These are phyloP conservation scores for Nemophila menziesii DNA, from an alignment of 257 asterid genomes.

Conservation along the genomic window DNA sequence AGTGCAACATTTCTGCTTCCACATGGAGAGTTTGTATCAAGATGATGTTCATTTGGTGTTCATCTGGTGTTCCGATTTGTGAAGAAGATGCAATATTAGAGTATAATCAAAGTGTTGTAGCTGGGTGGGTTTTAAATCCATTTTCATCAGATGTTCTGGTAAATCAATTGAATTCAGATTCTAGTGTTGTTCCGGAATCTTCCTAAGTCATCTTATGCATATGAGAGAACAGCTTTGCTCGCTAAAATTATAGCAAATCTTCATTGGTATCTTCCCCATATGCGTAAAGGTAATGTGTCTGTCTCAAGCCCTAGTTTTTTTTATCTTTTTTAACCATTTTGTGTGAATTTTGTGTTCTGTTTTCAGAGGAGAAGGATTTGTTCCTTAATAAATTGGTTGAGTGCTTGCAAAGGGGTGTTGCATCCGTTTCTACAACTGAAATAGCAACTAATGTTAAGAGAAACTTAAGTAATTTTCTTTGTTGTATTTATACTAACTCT, in stretches of 20 bases:
- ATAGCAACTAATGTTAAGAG: conserved; percentile 39
- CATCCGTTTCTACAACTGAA: conserved; percentile 39
- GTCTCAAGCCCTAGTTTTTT: too few species aligned
- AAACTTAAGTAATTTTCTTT: conserved; percentile 44
- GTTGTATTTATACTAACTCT: conserved; percentile 1
- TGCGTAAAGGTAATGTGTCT: conserved; percentile 65
- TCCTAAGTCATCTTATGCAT: conserved; percentile 70
- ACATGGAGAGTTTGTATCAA: conserved; percentile 73
- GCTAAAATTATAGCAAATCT: conserved; percentile 94
- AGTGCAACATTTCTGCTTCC: conserved; percentile 57
- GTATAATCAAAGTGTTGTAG: conserved; percentile 44
- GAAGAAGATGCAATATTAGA: conserved; percentile 76
- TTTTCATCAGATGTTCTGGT: conserved; percentile 14
- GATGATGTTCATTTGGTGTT: too few species aligned
- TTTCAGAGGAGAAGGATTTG: conserved; percentile 87
- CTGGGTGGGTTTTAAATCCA: conserved; percentile 28
- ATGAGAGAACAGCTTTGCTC: conserved; percentile 79
- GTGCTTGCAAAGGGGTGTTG: conserved; percentile 44
- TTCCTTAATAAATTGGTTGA: conserved; percentile 71
- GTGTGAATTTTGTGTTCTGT: conserved; percentile 14
- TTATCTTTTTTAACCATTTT: too few species aligned
- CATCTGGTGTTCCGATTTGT: conserved; percentile 65
- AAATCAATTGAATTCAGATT: conserved; percentile 13
- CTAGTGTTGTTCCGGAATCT: conserved; percentile 32
- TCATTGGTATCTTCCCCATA: conserved; percentile 86